Conservation (phyloP, 108 stramenopile genomes). For the Cylindrotheca fusiformis region DNA sequence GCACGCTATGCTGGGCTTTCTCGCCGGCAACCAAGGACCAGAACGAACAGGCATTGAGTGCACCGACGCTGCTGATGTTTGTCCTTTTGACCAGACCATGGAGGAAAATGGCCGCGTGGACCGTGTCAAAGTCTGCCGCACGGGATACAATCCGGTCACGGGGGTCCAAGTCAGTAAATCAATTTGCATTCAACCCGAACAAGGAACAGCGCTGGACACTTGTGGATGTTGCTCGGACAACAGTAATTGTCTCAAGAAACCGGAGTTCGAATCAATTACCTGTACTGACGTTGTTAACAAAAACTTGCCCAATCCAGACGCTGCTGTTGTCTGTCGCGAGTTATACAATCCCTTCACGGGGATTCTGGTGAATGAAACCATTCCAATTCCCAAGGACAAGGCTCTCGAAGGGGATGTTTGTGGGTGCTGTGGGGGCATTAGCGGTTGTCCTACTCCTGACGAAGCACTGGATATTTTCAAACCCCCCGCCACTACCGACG, state of each 20-base stretch:
- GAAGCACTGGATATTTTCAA: no score
- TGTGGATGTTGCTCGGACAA: slow-evolving; percentile 14
- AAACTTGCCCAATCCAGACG: no score
- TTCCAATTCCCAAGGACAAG: neutral
- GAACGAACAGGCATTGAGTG: no score
- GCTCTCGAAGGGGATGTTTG: slow-evolving; percentile 10
- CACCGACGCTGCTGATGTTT: no score
- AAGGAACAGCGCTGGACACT: neutral
- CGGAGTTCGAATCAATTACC: no score
- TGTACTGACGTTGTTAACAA: no score
- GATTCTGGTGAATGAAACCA: neutral
- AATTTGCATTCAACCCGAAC: slow-evolving; percentile 2
- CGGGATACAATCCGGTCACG: slow-evolving; percentile 5
- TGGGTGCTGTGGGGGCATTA: slow-evolving; percentile 6
- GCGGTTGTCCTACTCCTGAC: slow-evolving; percentile 4
- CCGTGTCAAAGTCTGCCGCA: slow-evolving; percentile 8
- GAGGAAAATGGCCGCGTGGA: no score
- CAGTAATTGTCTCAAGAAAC: no score
- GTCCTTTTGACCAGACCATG: no score
- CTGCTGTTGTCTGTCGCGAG: slow-evolving; percentile 1
- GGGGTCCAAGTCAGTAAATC: neutral
- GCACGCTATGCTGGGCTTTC: no score
- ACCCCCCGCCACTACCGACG: no score
- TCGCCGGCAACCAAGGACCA: no score
- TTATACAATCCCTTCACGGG: slow-evolving; percentile 9